A percentile compares a stretch with the other conserved stretches of the same genome.
These are phyloP conservation scores for Capronia americana DNA, from an alignment of 2,329 filamentous ascomycete genomes.

Conservation along the genomic window DNA sequence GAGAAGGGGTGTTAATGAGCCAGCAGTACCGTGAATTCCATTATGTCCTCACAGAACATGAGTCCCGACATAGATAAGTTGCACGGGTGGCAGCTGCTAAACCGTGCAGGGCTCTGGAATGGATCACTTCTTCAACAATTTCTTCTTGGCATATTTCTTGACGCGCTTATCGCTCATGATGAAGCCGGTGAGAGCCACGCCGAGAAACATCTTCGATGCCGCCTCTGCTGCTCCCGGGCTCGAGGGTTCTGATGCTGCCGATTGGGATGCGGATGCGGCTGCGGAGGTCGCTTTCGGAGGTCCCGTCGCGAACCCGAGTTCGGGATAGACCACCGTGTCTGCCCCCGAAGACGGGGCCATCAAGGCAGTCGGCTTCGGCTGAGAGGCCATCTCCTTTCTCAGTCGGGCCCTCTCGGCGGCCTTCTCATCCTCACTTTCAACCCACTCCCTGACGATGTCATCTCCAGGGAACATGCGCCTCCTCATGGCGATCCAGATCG, in stretches of 20 bases:
- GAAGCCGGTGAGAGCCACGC: constrained; percentile 32
- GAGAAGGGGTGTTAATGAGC: not conserved
- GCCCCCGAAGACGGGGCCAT: not conserved
- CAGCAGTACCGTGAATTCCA: not conserved
- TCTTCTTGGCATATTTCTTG: constrained; percentile 31
- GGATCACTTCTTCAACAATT: constrained; percentile 23
- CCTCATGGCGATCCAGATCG: constrained; percentile 39
- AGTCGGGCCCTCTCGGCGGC: constrained; percentile 1
- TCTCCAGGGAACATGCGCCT: constrained; percentile 37
- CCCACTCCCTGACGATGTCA: constrained; percentile 33
- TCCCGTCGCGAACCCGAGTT: constrained; percentile 31
- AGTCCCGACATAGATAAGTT: not conserved
- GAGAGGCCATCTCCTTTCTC: not conserved
- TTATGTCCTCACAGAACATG: not conserved
- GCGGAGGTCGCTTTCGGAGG: not conserved
- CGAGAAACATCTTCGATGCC: constrained; percentile 32
- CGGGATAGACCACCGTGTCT: constrained; percentile 17
- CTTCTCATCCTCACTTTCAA: constrained; percentile 25
- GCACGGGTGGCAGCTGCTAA: not conserved
- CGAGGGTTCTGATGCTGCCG: not conserved
- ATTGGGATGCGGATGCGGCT: not conserved
- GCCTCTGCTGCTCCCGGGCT: constrained; percentile 16
- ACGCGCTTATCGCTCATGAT: constrained; percentile 33
- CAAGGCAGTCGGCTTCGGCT: not conserved
- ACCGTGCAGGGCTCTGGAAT: not conserved